These are phyloP conservation scores for Penicillium chermesinum DNA, from an alignment of 495 filamentous ascomycete species.

Conservation along the genomic window DNA sequence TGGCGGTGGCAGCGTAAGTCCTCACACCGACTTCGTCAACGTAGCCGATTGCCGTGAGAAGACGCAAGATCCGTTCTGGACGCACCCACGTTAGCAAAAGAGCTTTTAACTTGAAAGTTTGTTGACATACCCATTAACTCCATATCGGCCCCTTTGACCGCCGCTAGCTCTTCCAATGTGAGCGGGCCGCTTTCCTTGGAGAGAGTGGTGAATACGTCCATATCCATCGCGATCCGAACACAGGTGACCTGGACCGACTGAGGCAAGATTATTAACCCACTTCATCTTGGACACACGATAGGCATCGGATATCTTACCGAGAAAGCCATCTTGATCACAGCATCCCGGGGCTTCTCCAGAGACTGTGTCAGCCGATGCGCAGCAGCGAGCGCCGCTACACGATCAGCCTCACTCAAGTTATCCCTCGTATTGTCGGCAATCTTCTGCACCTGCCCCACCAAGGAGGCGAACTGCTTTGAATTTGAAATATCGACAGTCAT, in stretches of 20 bases:
- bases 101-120: no score
- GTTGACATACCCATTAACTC: conserved; percentile 8
- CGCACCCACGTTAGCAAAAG: no score
- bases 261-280: not conserved
- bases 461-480: not conserved
- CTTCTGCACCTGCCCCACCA: not conserved
- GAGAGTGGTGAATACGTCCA: conserved; percentile 15
- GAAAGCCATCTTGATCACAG: conserved; percentile 3
- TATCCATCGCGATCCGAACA: conserved; percentile 15
- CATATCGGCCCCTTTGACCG: conserved; percentile 6
- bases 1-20: conserved; percentile 6
- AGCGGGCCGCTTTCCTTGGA: conserved; percentile 3
- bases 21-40: conserved; percentile 12
- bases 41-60: conserved; percentile 16
- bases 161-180: conserved; percentile 12
- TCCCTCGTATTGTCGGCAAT: not conserved
- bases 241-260: conserved; percentile 14
- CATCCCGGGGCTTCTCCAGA: conserved; percentile 13
- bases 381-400: conserved; percentile 11
- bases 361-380: conserved; percentile 7
- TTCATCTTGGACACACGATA: not conserved
- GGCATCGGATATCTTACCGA: conserved; percentile 2
- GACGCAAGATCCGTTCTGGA: conserved; percentile 16
- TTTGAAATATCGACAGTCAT: not conserved
- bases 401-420: conserved; percentile 7